Base-by-base conservation (phyloP, 192 early-diverging fungal species). In the Linderina pennispora region DNA sequence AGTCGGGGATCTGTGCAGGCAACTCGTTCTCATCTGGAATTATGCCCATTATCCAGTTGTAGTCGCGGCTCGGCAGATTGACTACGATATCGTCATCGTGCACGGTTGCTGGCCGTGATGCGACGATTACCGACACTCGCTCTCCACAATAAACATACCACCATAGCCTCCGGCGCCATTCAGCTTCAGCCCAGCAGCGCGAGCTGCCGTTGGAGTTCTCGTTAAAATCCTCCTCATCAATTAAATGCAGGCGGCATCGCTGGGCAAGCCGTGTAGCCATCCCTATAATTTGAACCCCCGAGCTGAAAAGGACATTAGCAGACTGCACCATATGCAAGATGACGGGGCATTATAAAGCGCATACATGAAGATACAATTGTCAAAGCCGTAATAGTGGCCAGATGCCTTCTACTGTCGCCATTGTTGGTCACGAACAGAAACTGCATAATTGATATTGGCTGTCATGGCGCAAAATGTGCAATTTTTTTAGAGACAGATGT, bases 61-160 rank as follows among this genome's bases (percentile, higher is more conserved):
- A 46, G 39, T 73, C 69, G 34, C 65, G 62, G 9, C 49, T 50
- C 2, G 69, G 69, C 36, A 65, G 53, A 17, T 73, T 39, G 25
- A 65, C 62, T 2, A 73, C 69, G 32, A 48, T 65, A 40, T 73
- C 69, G 43, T 65, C 63, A 50, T 73, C 69, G 47, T 65, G 62
- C 16, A 65, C 48, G 1, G 69, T 73, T 2, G 69, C 69, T 1
- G 69, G 69, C 14, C 69, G 58, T 40, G 69, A 65, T 7, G 69
- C 69, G n/a, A 73, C 58, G 22, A 73, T 73, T 6, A 73, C 62
- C 18, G 69, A 73, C 1, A 61, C 62, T 38, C 69, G 69, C 38
- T 73, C 69, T 31, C 58, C 52, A 33, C 48, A 50, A 35, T 73
- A 73, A 3, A 65, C 62, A 23, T 53, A 39, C 69, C 69, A 73